Evolutionary conservation across 495 filamentous ascomycete genomes (phyloP), one percentile per base, ranked within the genome.

Genomic region (Penicillium macrosclerotiorum): DNA sequence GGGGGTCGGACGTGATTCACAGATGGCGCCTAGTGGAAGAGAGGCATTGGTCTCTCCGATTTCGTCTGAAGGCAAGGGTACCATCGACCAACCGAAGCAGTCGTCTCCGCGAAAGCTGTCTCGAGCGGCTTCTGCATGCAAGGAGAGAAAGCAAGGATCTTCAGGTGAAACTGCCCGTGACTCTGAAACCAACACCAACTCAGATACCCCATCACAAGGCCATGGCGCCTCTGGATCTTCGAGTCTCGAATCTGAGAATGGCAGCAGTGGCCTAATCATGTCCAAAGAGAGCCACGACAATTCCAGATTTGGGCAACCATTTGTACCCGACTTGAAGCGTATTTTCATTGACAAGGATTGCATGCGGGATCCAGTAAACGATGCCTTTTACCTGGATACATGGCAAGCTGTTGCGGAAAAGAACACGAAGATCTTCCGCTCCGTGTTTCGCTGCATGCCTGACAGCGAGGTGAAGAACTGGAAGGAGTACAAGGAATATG

Each of bases 361-460:
- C 63, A 89, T 89, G 80, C 71, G 65, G 12, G 93, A 98, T 61
- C 93, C 94, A 0, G 72, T 97, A 20, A 84, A 84, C 49, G 80
- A 91, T 45, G 64, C 72, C 2, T 97, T 96, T 68, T 92, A 85
- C 58, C 78, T 90, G 33, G 89, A 95, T 51, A 83, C 85, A 1
- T 98, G 93, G 93, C 82, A 83, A 49, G 70, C 79, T n/a, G 81
- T 90, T 32, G 93, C 93, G 5, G 84, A 87, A 37, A 96, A 96
- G 67, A 98, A 98, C 62, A 96, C 93, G 4, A 86, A 88, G 48
- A 77, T 98, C 24, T 98, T 84, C 69, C 84, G 94, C 18, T 81
- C 85, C 43, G 94, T 98, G 9, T 98, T 98, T 73, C 83, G 94
- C 35, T 95, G 90, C 65, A 92, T 92, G 88, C 93, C 93, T 2